phyloP scores from a whole-genome alignment of 2,329 filamentous ascomycete genomes.

The Aspergillus latus region DNA sequence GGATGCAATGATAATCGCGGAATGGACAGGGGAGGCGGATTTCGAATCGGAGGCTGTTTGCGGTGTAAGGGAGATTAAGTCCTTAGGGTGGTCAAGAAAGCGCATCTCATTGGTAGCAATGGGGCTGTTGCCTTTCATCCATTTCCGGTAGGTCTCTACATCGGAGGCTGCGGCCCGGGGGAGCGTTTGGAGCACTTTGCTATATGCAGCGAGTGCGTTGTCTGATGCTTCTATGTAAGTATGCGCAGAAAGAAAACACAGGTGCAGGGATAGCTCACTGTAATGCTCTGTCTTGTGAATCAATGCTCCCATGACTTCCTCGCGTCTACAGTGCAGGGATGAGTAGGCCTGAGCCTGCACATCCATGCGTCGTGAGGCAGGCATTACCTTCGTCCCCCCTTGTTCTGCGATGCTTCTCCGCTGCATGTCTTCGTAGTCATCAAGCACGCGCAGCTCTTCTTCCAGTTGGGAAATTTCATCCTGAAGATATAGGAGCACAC shows the following conservation, averaged over 20 bases:
- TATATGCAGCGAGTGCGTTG: slow-evolving; percentile 48
- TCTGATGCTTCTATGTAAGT: slow-evolving; percentile 27
- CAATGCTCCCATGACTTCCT: slow-evolving; percentile 55
- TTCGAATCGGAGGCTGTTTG: slow-evolving; percentile 21
- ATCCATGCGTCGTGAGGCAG: slow-evolving; percentile 44
- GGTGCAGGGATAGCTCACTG: slow-evolving; percentile 46
- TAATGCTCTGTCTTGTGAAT: slow-evolving; percentile 63
- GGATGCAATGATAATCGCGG: slow-evolving; percentile 49
- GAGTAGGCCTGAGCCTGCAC: slow-evolving; percentile 51
- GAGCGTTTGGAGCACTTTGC: slow-evolving; percentile 47
- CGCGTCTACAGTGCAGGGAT: slow-evolving; percentile 55
- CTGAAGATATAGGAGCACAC: slow-evolving; percentile 79
- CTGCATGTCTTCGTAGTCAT: slow-evolving; percentile 55
- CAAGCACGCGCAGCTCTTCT: slow-evolving; percentile 69
- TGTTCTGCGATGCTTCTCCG: slow-evolving; percentile 33
- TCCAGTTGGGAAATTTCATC: slow-evolving; percentile 82
- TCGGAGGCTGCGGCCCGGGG: slow-evolving; percentile 49
- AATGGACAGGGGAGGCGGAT: slow-evolving; percentile 30
- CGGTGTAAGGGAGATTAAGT: slow-evolving; percentile 42
- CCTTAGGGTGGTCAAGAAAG: slow-evolving; percentile 53
- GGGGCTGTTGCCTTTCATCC: slow-evolving; percentile 53
- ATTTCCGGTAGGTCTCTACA: slow-evolving; percentile 52
- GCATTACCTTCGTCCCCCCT: slow-evolving; percentile 32
- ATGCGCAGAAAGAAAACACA: neutral
- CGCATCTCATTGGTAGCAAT: slow-evolving; percentile 52